Evolutionary conservation across 164 flowering plant genomes (phyloP).

Genomic region (Saururus chinensis): DNA sequence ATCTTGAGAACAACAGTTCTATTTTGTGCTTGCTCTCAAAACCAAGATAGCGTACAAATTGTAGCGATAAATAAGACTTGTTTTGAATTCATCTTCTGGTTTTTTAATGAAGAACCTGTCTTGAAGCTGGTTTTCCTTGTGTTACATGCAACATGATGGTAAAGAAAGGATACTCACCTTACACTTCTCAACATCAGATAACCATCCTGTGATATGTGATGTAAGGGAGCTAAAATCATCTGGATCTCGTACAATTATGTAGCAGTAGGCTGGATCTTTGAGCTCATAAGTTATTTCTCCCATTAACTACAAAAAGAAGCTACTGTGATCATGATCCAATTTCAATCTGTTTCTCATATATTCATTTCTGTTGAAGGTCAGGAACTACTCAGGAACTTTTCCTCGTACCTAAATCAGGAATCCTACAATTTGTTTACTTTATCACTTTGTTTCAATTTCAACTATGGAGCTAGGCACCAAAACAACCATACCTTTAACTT

Average conservation of each 20-base stretch:
- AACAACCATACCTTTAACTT: conserved; percentile 51
- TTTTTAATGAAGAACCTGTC: background rate
- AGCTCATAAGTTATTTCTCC: conserved; percentile 87
- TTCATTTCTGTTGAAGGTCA: no score
- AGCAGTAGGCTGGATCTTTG: conserved; percentile 83
- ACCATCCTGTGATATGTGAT: conserved; percentile 63
- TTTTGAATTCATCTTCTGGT: background rate
- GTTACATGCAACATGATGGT: no score
- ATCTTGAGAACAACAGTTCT: no score
- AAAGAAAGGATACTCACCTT: conserved; percentile 41
- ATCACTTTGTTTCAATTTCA: background rate
- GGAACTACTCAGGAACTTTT: no score
- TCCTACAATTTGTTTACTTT: no score
- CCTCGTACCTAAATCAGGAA: no score
- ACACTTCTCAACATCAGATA: conserved; percentile 65
- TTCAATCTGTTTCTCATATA: no score
- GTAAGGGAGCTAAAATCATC: conserved; percentile 63
- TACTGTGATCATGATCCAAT: background rate
- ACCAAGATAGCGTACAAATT: no score
- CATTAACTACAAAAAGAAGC: conserved; percentile 31
- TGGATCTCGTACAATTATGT: conserved; percentile 43
- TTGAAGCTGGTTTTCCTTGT: background rate
- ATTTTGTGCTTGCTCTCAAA: no score
- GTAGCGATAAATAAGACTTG: no score
- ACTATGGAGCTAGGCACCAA: background rate